Evolutionary conservation across 1,284 basidiomycete genomes (phyloP).

Genomic region (Mrakiaceae sp.): DNA sequence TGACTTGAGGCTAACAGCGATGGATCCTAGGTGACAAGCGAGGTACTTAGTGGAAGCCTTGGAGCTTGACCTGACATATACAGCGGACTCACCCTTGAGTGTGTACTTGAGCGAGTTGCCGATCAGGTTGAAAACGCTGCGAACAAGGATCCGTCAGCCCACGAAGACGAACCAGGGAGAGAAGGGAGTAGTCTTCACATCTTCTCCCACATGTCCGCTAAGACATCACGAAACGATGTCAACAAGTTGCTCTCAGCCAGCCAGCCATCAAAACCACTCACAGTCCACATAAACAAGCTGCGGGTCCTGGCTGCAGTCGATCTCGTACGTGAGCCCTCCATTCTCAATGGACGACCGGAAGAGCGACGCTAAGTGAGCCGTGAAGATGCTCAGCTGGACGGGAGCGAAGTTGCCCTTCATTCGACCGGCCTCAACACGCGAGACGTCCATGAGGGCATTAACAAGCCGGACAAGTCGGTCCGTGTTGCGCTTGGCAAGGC

Average conservation of each 20-base stretch:
- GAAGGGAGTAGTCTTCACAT: not conserved
- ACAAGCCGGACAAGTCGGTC: slow-evolving; percentile 29
- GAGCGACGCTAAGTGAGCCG: slow-evolving; percentile 33
- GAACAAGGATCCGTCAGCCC: not conserved
- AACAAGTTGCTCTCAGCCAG: too few species aligned
- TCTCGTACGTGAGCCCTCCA: slow-evolving; percentile 27
- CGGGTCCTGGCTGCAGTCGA: slow-evolving; percentile 31
- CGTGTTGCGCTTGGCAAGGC: slow-evolving; percentile 31
- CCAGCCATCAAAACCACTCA: too few species aligned
- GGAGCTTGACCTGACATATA: slow-evolving; percentile 14
- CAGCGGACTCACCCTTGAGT: slow-evolving; percentile 18
- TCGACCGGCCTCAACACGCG: slow-evolving; percentile 30
- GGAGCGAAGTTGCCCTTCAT: slow-evolving; percentile 32
- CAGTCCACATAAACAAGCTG: slow-evolving; percentile 30
- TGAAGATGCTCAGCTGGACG: slow-evolving; percentile 32
- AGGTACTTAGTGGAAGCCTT: too few species aligned
- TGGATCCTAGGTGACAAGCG: too few species aligned
- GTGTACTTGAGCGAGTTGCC: slow-evolving; percentile 23
- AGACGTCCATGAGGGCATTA: slow-evolving; percentile 29
- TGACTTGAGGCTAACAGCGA: too few species aligned
- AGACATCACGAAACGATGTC: too few species aligned
- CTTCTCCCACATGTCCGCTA: slow-evolving; percentile 35
- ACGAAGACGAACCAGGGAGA: not conserved
- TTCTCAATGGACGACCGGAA: slow-evolving; percentile 28
- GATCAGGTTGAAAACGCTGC: slow-evolving; percentile 5